Evolutionary conservation across 139 green algal species (phyloP), one percentile per base, ranked within the genome.

Genomic region (Chlorella vulgaris): DNA sequence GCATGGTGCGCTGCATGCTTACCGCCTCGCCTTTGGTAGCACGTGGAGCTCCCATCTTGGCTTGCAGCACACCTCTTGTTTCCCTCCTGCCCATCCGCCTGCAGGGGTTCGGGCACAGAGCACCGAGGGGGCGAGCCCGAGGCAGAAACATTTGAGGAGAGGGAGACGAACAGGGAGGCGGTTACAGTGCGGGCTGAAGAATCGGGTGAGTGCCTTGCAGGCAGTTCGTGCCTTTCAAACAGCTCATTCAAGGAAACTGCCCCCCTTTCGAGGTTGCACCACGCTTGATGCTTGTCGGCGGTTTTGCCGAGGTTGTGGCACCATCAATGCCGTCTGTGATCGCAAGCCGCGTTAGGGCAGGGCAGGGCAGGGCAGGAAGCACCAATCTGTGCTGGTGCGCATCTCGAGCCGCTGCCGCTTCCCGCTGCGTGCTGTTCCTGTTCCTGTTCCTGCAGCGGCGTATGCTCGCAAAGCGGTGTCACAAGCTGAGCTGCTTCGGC

Each of bases 401-500:
- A 58, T 58, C 13, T 58, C 47, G 47, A 24, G 47, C 47, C 15
- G 47, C 47, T 58, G 47, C 13, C 15, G 47, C 47, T 58, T n/a
- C n/a, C n/a, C n/a, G n/a, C n/a, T n/a, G n/a, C n/a, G n/a, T n/a
- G n/a, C n/a, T 58, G 47, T 58, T 58, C 15, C 47, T 15, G 13
- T 24, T 15, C 47, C 47, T 58, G 47, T n/a, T 13, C 69, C 35
- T 35, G 35, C 73, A 79, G 73, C 73, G 10, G 51, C 68, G 53
- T 79, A 79, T 26, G 73, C 73, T 1, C 73, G 73, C 10, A 50
- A 38, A 35, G 73, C 73, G 8, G 73, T 79, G 35, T 33, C 51
- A 53, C 73, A 79, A 53, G 73, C 73, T 5, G 73, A 79, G 53
- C 35, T 38, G 73, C 73, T 79, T 50, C 73, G 73, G 73, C 51